Evolutionary conservation across 1,284 basidiomycete species (phyloP).

Genomic region (Ceratorhiza oryzae-sativae): DNA sequence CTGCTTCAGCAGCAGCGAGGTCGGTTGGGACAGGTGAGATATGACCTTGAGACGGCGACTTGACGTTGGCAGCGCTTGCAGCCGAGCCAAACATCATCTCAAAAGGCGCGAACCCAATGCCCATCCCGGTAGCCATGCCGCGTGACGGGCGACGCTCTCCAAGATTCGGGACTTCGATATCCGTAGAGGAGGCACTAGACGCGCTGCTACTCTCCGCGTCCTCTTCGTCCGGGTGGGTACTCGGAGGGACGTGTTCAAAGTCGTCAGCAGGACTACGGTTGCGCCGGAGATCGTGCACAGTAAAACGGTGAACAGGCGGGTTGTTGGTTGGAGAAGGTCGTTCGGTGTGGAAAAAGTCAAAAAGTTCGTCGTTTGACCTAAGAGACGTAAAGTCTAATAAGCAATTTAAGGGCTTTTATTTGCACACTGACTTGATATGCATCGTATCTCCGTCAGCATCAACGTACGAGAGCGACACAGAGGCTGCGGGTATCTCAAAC

Average conservation of each 20-base stretch:
- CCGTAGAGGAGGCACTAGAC: neutral
- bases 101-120: constrained; percentile 34
- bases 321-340: neutral
- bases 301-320: constrained; percentile 5
- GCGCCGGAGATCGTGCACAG: constrained; percentile 10
- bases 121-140: constrained; percentile 15
- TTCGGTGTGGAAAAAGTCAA: constrained; percentile 34
- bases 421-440: neutral
- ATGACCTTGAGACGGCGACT: constrained; percentile 31
- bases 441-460: constrained; percentile 39
- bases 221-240: neutral
- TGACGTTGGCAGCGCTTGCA: constrained; percentile 33
- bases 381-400: neutral
- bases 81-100: constrained; percentile 38
- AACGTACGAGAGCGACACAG: constrained; percentile 39
- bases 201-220: constrained; percentile 1
- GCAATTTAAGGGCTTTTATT: neutral
- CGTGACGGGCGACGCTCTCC: constrained; percentile 13
- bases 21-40: constrained; percentile 26
- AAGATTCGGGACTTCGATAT: neutral
- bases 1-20: constrained; percentile 6
- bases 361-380: constrained; percentile 32
- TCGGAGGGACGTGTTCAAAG: constrained; percentile 13
- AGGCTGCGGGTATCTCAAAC: constrained; percentile 28
- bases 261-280: neutral